Base-by-base conservation (phyloP, 352 stramenopile genomes). In the Globisporangium paddicum region DNA sequence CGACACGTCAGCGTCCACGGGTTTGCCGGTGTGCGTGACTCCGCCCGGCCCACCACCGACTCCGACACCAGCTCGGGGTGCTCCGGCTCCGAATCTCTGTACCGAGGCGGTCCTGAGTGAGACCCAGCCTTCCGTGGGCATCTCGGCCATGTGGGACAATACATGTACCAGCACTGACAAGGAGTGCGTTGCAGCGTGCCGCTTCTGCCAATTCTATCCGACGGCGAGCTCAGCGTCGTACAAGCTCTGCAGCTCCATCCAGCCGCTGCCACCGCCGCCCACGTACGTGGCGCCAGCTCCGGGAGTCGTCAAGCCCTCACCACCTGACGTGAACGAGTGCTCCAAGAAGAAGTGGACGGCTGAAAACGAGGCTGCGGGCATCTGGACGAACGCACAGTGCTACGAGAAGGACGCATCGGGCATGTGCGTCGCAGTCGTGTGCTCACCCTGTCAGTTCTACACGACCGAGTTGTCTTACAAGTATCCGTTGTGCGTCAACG, bases 371-470 rank as follows among this genome's bases (percentile, higher is more conserved):
- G n/a, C 16, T 25, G 32, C 21, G 5, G 56, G 56, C n/a, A 48
- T 62, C 13, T 62, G 56, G 56, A 37, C 30, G 23, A 62, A 62
- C 56, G 26, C 35, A 4, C 56, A 62, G 46, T 57, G 56, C 26
- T 62, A 50, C 46, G n/a, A 46, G 23, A 42, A 26, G 0, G 9
- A 62, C n/a, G 25, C 25, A 7, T 37, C 37, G 6, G 56, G 56
- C 2, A 16, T 44, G 5, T 62, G 56, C 21, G 19, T 32, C 47
- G 41, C 37, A 3, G 46, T 57, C 21, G 56, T 62, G 26, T 62
- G 56, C 37, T 62, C 46, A 13, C 46, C 46, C 13, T 62, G 56
- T 37, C 51, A 35, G 56, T 62, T 51, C 56, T 62, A 55, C 49
- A 30, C 26, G 14, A 56, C 56, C 14, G 56, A 50, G 26, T 10